Base-by-base conservation (phyloP, 2,329 filamentous ascomycete species). In the Penicillium sp. region DNA sequence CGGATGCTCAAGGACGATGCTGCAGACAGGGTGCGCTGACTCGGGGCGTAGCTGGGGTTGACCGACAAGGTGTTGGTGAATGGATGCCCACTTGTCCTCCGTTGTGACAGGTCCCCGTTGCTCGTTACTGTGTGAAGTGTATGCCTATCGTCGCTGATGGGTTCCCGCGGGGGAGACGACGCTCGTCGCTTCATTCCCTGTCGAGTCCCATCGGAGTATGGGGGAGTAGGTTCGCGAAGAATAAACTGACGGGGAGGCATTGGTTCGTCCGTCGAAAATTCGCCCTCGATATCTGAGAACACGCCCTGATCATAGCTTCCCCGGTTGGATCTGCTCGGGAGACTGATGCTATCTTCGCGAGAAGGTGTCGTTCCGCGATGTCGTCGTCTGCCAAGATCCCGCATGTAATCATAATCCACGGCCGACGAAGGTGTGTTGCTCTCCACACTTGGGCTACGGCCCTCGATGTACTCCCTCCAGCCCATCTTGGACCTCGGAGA, bases 21-120 rank as follows among this genome's bases (percentile, higher is more conserved):
- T n/a, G 82, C 83, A 4, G 82, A 85, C 16, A 83, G 61, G 15
- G 81, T 84, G 32, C 79, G 77, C 53, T 80, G 75, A 42, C 72
- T 75, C 17, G 73, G 70, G 43, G 76, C 74, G 57, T 78, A 79
- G 29, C 73, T 71, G 18, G 73, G 72, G 32, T 71, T 69, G 18
- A 77, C 72, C 11, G 77, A 76, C 23, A 76, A 73, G 30, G 72
- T 73, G 44, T 73, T 76, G 45, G 74, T 73, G 28, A 74, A 73
- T 41, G 77, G 78, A 46, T 80, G 75, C 33, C 62, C 63, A 21
- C 72, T 64, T 9, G 76, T 75, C 41, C 76, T 72, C 39, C 77
- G 69, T 48, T 78, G 76, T 39, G 74, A 75, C 33, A 78, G 55
- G 53, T 80, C 77, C n/a, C 67, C 64, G 40, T 70, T 72, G 50